phyloP scores from a whole-genome alignment of 1,284 basidiomycete species.

The Leccinum insigne region DNA sequence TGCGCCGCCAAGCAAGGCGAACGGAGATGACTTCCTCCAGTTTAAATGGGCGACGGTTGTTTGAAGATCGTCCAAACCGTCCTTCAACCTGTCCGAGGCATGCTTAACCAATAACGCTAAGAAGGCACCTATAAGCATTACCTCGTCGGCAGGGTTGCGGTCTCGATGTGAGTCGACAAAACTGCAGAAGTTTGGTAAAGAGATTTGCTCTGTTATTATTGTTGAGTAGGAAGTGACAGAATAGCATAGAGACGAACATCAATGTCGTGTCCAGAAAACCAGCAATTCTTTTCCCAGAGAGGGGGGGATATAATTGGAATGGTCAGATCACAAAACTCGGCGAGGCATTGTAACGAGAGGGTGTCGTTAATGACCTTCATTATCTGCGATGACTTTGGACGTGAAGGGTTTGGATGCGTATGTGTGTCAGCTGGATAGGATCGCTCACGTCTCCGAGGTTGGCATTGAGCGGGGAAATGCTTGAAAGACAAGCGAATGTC shows the following conservation, averaged over 20 bases:
- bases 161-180: slow-evolving; percentile 68
- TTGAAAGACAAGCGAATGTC: slow-evolving; percentile 57
- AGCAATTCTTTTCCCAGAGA: slow-evolving; percentile 39
- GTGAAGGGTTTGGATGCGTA: slow-evolving; percentile 11
- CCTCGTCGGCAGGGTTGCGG: slow-evolving; percentile 64
- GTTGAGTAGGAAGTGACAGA: slow-evolving; percentile 4
- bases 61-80: slow-evolving; percentile 43
- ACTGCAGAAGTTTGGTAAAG: slow-evolving; percentile 62
- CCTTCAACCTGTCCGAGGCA: slow-evolving; percentile 38
- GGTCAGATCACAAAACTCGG: slow-evolving; percentile 53
- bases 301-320: slow-evolving; percentile 56
- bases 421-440: slow-evolving; percentile 4
- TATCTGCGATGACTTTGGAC: slow-evolving; percentile 32
- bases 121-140: slow-evolving; percentile 28
- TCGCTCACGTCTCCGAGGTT: slow-evolving; percentile 46
- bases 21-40: slow-evolving; percentile 52
- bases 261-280: slow-evolving; percentile 42
- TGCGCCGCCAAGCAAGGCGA: slow-evolving; percentile 58
- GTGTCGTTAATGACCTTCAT: slow-evolving; percentile 57
- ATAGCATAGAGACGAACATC: slow-evolving; percentile 35
- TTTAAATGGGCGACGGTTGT: slow-evolving; percentile 52
- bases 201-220: slow-evolving; percentile 37
- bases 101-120: neutral
- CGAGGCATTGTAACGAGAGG: slow-evolving; percentile 52
- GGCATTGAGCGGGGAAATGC: slow-evolving; percentile 34